Evolutionary conservation across 73 alveolate species (phyloP).

Genomic region (Stentor coeruleus): DNA sequence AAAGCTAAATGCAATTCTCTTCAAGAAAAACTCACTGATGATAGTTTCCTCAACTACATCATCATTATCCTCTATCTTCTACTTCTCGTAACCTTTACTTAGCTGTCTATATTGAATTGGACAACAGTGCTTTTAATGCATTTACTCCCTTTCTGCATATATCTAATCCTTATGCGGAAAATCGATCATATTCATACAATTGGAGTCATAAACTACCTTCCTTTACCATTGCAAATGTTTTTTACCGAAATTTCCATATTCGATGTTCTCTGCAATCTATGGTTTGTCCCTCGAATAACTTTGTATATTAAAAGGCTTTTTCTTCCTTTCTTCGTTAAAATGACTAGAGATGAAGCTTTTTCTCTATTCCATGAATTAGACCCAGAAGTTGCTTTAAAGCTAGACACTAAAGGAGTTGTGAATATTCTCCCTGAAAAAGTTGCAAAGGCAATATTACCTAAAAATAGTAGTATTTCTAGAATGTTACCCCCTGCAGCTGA

Average conservation of each 20-base stretch:
- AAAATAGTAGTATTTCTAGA: not conserved
- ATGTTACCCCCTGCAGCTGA: not conserved
- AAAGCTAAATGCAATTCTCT: too few relatives aligned
- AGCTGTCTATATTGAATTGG: not conserved
- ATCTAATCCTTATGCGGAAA: not conserved
- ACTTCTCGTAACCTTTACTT: not conserved
- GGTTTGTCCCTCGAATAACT: conserved; percentile 7
- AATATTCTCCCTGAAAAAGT: not conserved
- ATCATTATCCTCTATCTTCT: not conserved
- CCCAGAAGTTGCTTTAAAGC: not conserved
- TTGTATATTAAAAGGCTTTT: not conserved
- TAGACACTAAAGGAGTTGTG: conserved; percentile 17
- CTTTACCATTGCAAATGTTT: not conserved
- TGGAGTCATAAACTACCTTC: conserved; percentile 7
- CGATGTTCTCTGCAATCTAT: not conserved
- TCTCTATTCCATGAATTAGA: conserved; percentile 1
- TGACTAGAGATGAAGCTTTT: conserved; percentile 17
- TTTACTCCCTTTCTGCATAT: not conserved
- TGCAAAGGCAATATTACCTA: not conserved
- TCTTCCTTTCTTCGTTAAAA: conserved; percentile 3
- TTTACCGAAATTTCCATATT: not conserved
- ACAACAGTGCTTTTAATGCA: not conserved
- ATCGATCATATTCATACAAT: not conserved
- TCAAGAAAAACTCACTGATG: too few relatives aligned
- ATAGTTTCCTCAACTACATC: too few relatives aligned